Evolutionary conservation across 345 rosid species (phyloP).

Genomic region (Acer negundo): DNA sequence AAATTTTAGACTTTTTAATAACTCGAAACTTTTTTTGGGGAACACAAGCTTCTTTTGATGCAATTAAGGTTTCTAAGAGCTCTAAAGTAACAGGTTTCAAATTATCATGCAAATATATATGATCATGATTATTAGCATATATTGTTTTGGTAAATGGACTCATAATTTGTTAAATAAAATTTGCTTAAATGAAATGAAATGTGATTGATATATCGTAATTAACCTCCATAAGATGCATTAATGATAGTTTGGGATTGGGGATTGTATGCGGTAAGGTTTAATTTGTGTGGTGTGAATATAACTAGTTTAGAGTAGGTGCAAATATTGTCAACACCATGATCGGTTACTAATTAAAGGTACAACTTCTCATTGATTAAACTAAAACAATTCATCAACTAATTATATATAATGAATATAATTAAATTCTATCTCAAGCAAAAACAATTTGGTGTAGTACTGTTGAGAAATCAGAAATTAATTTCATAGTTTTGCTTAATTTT

Average conservation of each 20-base stretch:
- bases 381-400: neutral
- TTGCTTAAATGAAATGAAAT: neutral
- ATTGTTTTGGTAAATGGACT: neutral
- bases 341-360: conserved; percentile 4
- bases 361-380: neutral
- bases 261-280: neutral
- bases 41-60: neutral
- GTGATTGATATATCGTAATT: neutral
- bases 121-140: no score
- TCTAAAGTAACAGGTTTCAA: neutral
- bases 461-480: conserved; percentile 4
- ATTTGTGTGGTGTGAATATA: neutral
- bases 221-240: neutral
- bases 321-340: conserved; percentile 14
- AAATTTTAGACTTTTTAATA: neutral
- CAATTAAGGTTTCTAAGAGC: neutral
- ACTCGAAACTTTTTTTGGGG: neutral
- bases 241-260: neutral
- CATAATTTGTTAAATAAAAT: neutral
- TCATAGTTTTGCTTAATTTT: neutral
- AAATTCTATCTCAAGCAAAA: neutral
- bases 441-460: neutral
- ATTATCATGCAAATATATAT: neutral
- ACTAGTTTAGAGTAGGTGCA: conserved; percentile 8
- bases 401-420: no score